These are phyloP conservation scores for Toxoplasma gondii DNA, from an alignment of 169 alveolate species.

Conservation along the genomic window DNA sequence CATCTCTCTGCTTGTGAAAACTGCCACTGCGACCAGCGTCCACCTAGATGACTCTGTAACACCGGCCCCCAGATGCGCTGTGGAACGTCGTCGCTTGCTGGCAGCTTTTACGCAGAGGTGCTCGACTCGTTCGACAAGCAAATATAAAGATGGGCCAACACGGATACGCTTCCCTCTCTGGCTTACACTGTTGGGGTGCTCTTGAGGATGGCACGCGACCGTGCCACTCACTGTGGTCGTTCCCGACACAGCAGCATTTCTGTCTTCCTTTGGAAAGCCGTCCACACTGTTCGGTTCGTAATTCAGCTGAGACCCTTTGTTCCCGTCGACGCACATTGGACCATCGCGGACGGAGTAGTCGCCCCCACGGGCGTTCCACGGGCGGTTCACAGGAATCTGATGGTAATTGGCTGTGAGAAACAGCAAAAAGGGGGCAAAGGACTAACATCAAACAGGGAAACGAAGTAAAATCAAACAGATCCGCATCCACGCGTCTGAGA, in stretches of 20 bases:
- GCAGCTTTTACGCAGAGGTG: too few species aligned
- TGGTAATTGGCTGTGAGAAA: constrained; percentile 73
- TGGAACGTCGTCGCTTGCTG: too few species aligned
- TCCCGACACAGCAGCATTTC: background rate
- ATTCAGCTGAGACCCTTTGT: constrained; percentile 77
- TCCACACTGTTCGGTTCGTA: constrained; percentile 82
- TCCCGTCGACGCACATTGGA: constrained; percentile 74
- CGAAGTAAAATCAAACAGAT: background rate
- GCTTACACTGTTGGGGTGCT: constrained; percentile 44
- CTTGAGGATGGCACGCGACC: constrained; percentile 44
- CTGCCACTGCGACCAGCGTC: too few species aligned
- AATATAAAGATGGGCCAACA: too few species aligned
- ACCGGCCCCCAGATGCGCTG: too few species aligned
- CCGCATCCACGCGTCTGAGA: background rate
- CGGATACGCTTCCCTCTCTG: too few species aligned
- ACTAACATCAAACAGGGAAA: background rate
- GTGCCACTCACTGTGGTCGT: background rate
- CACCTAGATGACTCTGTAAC: too few species aligned
- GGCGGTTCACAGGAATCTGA: constrained; percentile 84
- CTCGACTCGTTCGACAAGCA: too few species aligned
- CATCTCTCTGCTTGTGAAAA: too few species aligned
- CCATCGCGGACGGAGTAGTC: constrained; percentile 81
- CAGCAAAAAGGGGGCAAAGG: background rate
- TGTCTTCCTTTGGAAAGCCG: constrained; percentile 73
- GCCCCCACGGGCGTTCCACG: constrained; percentile 78